phyloP scores from a whole-genome alignment of 2,329 filamentous ascomycete species.

The Nemania abortiva region DNA sequence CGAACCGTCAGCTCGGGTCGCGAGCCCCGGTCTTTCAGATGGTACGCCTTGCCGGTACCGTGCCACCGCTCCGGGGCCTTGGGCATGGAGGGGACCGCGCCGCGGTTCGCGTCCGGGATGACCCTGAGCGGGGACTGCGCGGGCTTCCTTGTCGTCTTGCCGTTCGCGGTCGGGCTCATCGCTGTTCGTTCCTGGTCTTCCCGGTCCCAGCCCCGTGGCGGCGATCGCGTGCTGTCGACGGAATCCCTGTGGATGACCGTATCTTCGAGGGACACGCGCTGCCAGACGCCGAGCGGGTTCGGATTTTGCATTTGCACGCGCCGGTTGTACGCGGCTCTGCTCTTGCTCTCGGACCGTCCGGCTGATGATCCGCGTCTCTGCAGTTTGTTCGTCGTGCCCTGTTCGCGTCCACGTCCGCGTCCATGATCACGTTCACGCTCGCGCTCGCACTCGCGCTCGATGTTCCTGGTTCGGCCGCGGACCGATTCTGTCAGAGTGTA shows the following conservation, averaged over 20 bases:
- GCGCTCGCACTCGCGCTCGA: slow-evolving; percentile 13
- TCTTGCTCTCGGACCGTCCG: slow-evolving; percentile 6
- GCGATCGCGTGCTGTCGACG: slow-evolving; percentile 4
- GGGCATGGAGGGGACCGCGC: slow-evolving; percentile 57
- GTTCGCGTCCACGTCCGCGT: not conserved
- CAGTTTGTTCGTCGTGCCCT: not conserved
- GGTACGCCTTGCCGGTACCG: slow-evolving; percentile 34
- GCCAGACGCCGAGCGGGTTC: slow-evolving; percentile 28
- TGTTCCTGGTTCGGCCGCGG: slow-evolving; percentile 16
- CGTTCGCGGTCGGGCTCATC: not conserved
- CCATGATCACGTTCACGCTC: slow-evolving; percentile 20
- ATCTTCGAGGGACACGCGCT: slow-evolving; percentile 36
- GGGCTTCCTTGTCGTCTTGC: not conserved
- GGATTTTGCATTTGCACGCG: not conserved
- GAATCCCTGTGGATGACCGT: slow-evolving; percentile 33
- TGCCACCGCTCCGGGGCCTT: slow-evolving; percentile 59
- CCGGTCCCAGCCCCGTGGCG: slow-evolving; percentile 9
- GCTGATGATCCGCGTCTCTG: slow-evolving; percentile 18
- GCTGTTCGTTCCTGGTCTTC: slow-evolving; percentile 9
- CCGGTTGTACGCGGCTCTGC: not conserved
- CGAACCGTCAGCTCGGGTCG: slow-evolving; percentile 21
- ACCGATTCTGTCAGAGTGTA: slow-evolving; percentile 29
- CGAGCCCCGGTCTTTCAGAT: slow-evolving; percentile 36
- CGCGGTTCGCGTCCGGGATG: slow-evolving; percentile 60
- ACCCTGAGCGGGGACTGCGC: slow-evolving; percentile 51